These are phyloP conservation scores for Cafeteria roenbergensis DNA, from an alignment of 108 stramenopile species.

Conservation along the genomic window DNA sequence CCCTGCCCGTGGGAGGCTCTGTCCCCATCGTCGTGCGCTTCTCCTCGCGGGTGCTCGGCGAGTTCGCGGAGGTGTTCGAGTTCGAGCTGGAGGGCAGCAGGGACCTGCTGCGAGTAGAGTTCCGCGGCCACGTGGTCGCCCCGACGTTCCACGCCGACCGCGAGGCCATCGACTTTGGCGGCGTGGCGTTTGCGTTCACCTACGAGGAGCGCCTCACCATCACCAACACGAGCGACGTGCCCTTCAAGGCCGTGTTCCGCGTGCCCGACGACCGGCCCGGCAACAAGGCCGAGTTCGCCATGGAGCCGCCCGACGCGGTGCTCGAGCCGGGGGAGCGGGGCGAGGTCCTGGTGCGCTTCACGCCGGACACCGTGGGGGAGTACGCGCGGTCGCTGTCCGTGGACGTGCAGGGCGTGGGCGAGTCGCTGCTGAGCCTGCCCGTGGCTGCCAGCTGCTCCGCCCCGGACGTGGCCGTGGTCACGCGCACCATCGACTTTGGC, in stretches of 20 bases:
- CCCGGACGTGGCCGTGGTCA: constrained; percentile 1
- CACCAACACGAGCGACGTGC: constrained; percentile 42
- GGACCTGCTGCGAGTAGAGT: constrained; percentile 31
- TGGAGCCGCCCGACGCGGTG: constrained; percentile 27
- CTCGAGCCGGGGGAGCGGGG: constrained; percentile 26
- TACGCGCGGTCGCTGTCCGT: constrained; percentile 35
- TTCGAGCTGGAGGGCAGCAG: constrained; percentile 39
- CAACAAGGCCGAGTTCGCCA: constrained; percentile 32
- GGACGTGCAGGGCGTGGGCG: constrained; percentile 44
- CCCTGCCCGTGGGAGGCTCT: constrained; percentile 17
- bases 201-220: constrained; percentile 23
- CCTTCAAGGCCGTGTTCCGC: constrained; percentile 36
- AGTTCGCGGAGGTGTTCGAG: constrained; percentile 35
- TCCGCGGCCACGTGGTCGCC: constrained; percentile 42
- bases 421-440: constrained; percentile 34
- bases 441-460: constrained; percentile 40
- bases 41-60: constrained; percentile 35
- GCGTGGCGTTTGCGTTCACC: constrained; percentile 35
- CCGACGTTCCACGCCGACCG: constrained; percentile 49
- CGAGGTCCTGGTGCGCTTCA: constrained; percentile 29
- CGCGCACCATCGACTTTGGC: constrained; percentile 24
- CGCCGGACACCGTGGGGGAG: constrained; percentile 32
- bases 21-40: constrained; percentile 19
- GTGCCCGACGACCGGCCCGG: constrained; percentile 41
- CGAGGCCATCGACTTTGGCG: constrained; percentile 38